Percentiles rank a stretch among this genome's conserved stretches.
phyloP scores from a whole-genome alignment of 768 basidiomycete species.

The Tephrocybe sp. region DNA sequence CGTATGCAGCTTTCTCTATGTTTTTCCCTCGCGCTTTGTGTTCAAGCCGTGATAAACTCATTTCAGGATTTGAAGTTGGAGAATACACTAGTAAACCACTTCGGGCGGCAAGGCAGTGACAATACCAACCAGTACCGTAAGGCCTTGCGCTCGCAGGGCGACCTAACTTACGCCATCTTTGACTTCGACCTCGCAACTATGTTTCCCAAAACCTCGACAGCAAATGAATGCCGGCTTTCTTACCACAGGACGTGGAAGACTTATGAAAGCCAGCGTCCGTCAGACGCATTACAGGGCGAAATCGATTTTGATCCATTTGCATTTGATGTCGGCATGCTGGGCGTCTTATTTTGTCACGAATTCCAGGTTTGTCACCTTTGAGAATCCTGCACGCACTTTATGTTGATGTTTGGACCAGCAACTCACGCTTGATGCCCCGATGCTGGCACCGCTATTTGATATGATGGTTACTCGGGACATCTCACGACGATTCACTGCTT shows the following conservation, averaged over 20 bases:
- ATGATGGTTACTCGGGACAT: conserved; percentile 23
- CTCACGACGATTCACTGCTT: conserved; percentile 20
- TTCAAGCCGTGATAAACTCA: neutral
- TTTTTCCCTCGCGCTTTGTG: neutral
- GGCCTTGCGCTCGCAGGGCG: neutral
- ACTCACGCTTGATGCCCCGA: conserved; percentile 13
- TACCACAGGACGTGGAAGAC: neutral
- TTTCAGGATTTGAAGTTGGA: neutral
- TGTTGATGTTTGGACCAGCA: conserved; percentile 12
- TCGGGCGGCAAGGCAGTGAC: neutral
- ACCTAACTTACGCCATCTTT: conserved; percentile 4
- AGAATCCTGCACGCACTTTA: neutral
- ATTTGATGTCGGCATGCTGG: conserved; percentile 16
- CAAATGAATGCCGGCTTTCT: conserved; percentile 3
- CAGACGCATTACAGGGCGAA: conserved; percentile 22
- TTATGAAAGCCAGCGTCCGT: neutral
- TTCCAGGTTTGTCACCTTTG: neutral
- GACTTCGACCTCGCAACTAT: conserved; percentile 4
- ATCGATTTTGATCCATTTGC: conserved; percentile 24
- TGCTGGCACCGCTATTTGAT: conserved; percentile 26
- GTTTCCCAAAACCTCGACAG: conserved; percentile 1
- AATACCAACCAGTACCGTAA: neutral
- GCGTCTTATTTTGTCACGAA: neutral
- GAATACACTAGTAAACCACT: conserved; percentile 5
- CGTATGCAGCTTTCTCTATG: neutral